A percentile compares a stretch with the other conserved stretches of the same genome.
Conservation (phyloP, 2,329 filamentous ascomycete genomes). For the Trichophyton equinum region DNA sequence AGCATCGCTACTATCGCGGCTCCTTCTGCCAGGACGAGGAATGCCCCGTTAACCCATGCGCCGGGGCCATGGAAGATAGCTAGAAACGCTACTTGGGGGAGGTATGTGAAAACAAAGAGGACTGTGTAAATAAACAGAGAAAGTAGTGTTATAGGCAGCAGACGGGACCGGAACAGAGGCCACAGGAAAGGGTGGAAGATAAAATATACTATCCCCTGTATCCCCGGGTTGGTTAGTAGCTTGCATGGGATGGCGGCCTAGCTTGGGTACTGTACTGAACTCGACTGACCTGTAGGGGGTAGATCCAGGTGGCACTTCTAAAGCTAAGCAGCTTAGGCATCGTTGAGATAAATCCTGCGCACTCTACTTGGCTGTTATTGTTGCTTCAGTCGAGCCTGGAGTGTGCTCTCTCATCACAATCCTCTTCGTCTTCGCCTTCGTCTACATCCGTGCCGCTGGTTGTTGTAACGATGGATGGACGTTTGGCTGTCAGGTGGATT, state of each 20-base stretch:
- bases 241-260: neutral
- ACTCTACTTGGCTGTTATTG: neutral
- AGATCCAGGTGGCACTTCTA: slow-evolving; percentile 33
- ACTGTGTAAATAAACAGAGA: slow-evolving; percentile 73
- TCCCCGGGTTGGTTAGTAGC: neutral
- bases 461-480: neutral
- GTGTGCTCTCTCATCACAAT: neutral
- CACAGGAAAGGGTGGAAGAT: slow-evolving; percentile 63
- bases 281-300: slow-evolving; percentile 35
- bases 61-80: slow-evolving; percentile 69
- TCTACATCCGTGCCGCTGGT: neutral
- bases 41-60: slow-evolving; percentile 80
- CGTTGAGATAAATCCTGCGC: neutral
- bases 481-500: neutral
- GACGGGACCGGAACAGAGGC: slow-evolving; percentile 62
- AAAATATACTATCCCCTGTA: slow-evolving; percentile 74
- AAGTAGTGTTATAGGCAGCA: slow-evolving; percentile 70
- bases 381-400: neutral
- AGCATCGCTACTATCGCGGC: slow-evolving; percentile 50
- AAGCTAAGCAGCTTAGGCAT: slow-evolving; percentile 13
- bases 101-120: slow-evolving; percentile 75
- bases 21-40: slow-evolving; percentile 63
- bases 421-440: too few species aligned
- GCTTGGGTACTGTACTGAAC: neutral
- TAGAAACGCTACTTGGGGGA: slow-evolving; percentile 81